These are phyloP conservation scores for Calonectria multiphialidica DNA, from an alignment of 2,329 filamentous ascomycete species.

Conservation along the genomic window DNA sequence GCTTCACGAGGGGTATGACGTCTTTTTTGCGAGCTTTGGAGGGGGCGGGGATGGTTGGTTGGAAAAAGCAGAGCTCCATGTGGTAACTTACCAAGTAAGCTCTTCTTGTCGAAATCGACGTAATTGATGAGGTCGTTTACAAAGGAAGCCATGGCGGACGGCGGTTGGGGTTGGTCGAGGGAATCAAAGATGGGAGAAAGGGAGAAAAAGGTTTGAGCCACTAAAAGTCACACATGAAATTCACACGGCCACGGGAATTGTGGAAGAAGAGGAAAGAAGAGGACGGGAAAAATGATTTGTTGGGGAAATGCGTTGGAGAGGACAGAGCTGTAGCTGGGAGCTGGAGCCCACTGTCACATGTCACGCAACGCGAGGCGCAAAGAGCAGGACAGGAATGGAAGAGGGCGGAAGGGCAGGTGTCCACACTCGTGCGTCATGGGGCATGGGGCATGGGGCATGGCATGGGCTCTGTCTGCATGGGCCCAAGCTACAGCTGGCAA, in stretches of 20 bases:
- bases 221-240: constrained; percentile 30
- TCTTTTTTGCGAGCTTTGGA: constrained; percentile 25
- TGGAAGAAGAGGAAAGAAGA: neutral
- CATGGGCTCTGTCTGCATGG: neutral
- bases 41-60: neutral
- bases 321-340: neutral
- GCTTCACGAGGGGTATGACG: constrained; percentile 22
- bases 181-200: neutral
- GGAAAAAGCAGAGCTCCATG: constrained; percentile 6
- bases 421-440: constrained; percentile 24
- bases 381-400: constrained; percentile 11
- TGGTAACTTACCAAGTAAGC: constrained; percentile 71
- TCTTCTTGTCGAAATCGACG: constrained; percentile 76
- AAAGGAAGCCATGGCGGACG: constrained; percentile 54
- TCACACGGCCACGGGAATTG: constrained; percentile 23
- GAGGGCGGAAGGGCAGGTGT: constrained; percentile 6
- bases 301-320: constrained; percentile 15
- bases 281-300: constrained; percentile 14
- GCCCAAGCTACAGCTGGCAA: neutral
- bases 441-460: neutral
- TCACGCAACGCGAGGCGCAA: neutral
- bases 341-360: constrained; percentile 29
- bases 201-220: constrained; percentile 6
- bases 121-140: constrained; percentile 67
- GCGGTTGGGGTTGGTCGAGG: neutral